Percentiles rank a stretch among this genome's conserved stretches.
phyloP scores from a whole-genome alignment of 129 eudicot species.

The Dittrichia graveolens region DNA sequence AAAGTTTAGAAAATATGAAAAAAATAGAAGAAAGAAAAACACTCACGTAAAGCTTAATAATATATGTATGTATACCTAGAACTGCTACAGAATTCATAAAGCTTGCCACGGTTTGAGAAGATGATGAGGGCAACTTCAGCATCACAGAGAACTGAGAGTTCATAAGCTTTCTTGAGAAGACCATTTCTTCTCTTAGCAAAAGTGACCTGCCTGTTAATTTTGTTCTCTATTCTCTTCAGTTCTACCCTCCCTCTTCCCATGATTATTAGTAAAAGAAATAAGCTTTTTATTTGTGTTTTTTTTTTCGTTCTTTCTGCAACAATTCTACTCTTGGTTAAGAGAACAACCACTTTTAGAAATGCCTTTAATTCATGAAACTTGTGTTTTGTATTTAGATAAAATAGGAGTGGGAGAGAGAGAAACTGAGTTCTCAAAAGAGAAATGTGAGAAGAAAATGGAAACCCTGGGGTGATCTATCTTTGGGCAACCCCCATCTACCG shows the following conservation, averaged over 20 bases:
- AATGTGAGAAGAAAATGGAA: slow-evolving; percentile 51
- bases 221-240: slow-evolving; percentile 73
- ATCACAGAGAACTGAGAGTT: slow-evolving; percentile 72
- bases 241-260: slow-evolving; percentile 78
- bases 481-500: slow-evolving; percentile 50
- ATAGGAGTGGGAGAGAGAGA: slow-evolving; percentile 34
- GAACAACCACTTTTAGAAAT: slow-evolving; percentile 49
- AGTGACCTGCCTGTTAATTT: slow-evolving; percentile 64
- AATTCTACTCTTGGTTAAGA: slow-evolving; percentile 55
- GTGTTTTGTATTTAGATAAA: slow-evolving; percentile 39
- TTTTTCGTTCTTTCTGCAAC: slow-evolving; percentile 35
- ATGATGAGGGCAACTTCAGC: slow-evolving; percentile 81
- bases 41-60: neutral
- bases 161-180: slow-evolving; percentile 68
- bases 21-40: neutral
- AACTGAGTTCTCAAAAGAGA: slow-evolving; percentile 33
- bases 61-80: slow-evolving; percentile 45
- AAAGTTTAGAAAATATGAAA: neutral
- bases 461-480: slow-evolving; percentile 54
- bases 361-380: slow-evolving; percentile 40
- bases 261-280: slow-evolving; percentile 14
- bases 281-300: slow-evolving; percentile 25
- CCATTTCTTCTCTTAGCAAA: slow-evolving; percentile 81
- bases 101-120: slow-evolving; percentile 69
- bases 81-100: slow-evolving; percentile 69